Conservation (phyloP, 768 basidiomycete species). For the Polyporus arcularius region DNA sequence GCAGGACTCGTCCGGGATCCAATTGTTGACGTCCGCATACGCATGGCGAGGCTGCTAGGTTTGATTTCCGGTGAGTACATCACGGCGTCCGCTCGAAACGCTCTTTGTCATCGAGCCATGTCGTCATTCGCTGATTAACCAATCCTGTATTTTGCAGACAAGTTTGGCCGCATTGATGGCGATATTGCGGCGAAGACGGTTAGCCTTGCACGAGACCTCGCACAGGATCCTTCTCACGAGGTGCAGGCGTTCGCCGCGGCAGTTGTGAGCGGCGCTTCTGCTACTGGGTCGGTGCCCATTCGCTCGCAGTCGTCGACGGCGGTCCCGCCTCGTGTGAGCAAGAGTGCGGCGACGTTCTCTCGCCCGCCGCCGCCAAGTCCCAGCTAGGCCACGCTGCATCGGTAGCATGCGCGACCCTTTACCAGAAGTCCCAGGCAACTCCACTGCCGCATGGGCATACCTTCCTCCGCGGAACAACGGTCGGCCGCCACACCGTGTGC, state of each 20-base stretch:
- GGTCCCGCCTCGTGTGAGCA: slow-evolving; percentile 10
- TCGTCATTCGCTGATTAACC: slow-evolving; percentile 10
- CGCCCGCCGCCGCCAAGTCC: slow-evolving; percentile 30
- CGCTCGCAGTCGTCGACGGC: neutral
- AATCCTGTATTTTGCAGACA: slow-evolving; percentile 16
- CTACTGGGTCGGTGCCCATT: neutral
- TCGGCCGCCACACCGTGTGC: neutral
- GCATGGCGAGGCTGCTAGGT: slow-evolving; percentile 73
- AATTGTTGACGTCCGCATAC: slow-evolving; percentile 85
- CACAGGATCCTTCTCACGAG: slow-evolving; percentile 58
- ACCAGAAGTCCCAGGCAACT: neutral
- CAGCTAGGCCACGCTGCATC: slow-evolving; percentile 9
- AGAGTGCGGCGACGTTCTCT: slow-evolving; percentile 28
- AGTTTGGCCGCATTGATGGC: slow-evolving; percentile 15
- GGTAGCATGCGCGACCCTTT: neutral
- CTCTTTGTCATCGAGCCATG: neutral
- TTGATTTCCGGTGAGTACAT: slow-evolving; percentile 50
- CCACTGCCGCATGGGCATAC: neutral
- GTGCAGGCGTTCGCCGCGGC: slow-evolving; percentile 57
- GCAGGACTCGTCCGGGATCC: slow-evolving; percentile 59
- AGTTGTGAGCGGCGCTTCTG: slow-evolving; percentile 15
- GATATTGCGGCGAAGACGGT: slow-evolving; percentile 11
- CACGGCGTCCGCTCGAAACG: neutral
- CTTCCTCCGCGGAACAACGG: slow-evolving; percentile 4
- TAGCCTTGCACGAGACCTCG: slow-evolving; percentile 45